phyloP scores from a whole-genome alignment of 1,284 basidiomycete genomes.

The Ganoderma sp. region DNA sequence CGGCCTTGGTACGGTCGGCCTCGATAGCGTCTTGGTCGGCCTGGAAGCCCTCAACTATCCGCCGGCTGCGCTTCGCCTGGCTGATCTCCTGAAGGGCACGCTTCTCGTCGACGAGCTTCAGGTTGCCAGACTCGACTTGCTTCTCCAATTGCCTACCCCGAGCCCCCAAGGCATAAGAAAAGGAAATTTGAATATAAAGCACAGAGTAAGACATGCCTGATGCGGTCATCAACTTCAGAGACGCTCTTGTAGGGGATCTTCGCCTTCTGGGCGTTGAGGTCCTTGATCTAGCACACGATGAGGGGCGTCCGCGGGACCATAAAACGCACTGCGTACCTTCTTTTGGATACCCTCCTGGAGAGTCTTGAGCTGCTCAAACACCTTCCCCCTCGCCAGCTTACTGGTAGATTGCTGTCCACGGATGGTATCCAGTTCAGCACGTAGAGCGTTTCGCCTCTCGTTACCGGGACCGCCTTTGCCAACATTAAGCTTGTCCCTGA shows the following conservation, averaged over 20 bases:
- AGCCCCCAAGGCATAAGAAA: conserved; percentile 21
- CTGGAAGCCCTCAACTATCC: conserved; percentile 80
- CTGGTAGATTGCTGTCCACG: conserved; percentile 81
- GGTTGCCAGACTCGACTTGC: conserved; percentile 89
- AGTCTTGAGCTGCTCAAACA: conserved; percentile 83
- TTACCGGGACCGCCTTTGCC: conserved; percentile 66
- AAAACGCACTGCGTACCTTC: conserved; percentile 61
- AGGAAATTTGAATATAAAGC: conserved; percentile 5
- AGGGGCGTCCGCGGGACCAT: conserved; percentile 12
- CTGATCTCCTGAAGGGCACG: conserved; percentile 91
- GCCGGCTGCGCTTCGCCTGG: conserved; percentile 71
- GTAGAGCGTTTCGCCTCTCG: conserved; percentile 78
- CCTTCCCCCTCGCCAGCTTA: conserved; percentile 80
- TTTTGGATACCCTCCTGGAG: conserved; percentile 84
- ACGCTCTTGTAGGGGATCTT: conserved; percentile 88
- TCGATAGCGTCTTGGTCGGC: conserved; percentile 83
- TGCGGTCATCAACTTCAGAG: conserved; percentile 87
- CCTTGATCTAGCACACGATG: conserved; percentile 70
- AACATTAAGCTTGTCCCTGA: conserved; percentile 81
- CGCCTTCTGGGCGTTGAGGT: conserved; percentile 81
- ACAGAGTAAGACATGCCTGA: conserved; percentile 63
- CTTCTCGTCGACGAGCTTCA: conserved; percentile 98
- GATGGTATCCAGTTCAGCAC: conserved; percentile 83
- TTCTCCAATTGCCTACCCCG: conserved; percentile 74
- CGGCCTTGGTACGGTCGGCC: conserved; percentile 74